Evolutionary conservation across 2,329 filamentous ascomycete genomes (phyloP).

Genomic region (Fusarium chuoi): DNA sequence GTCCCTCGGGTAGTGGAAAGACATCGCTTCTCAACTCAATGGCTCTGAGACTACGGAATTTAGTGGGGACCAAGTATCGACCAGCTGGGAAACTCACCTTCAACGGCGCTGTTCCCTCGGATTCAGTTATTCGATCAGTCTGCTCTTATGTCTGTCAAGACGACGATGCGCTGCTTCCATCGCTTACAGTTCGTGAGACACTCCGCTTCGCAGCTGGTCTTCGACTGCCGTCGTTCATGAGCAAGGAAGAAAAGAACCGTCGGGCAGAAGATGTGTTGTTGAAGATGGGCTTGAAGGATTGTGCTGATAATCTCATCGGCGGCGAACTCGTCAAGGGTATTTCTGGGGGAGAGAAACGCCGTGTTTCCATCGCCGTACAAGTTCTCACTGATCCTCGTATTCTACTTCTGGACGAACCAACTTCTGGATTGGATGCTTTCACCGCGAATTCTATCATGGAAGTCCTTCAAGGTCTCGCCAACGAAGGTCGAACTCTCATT

Average conservation of each 20-base stretch:
- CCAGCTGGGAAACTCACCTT: constrained; percentile 72
- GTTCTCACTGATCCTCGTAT: constrained; percentile 80
- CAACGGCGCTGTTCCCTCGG: constrained; percentile 74
- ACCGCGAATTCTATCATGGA: constrained; percentile 82
- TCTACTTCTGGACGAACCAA: constrained; percentile 79
- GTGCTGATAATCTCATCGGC: constrained; percentile 78
- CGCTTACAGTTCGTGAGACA: constrained; percentile 80
- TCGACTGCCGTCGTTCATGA: constrained; percentile 77
- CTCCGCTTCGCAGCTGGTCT: constrained; percentile 76
- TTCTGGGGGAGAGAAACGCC: constrained; percentile 80
- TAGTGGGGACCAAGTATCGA: constrained; percentile 69
- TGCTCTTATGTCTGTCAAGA: constrained; percentile 84
- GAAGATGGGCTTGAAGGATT: constrained; percentile 82
- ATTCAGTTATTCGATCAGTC: constrained; percentile 75
- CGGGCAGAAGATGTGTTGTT: constrained; percentile 77
- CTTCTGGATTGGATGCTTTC: constrained; percentile 80
- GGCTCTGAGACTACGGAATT: constrained; percentile 72
- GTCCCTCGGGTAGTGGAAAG: constrained; percentile 81
- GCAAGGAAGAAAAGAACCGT: constrained; percentile 71
- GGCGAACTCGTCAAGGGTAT: constrained; percentile 80
- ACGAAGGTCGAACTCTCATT: constrained; percentile 78
- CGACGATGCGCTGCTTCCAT: constrained; percentile 78
- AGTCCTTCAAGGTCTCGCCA: constrained; percentile 74
- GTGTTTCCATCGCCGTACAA: constrained; percentile 81
- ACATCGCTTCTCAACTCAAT: constrained; percentile 79